Evolutionary conservation across 2,329 filamentous ascomycete species (phyloP), one percentile per base, ranked within the genome.

Genomic region (Talaromyces marneffei): DNA sequence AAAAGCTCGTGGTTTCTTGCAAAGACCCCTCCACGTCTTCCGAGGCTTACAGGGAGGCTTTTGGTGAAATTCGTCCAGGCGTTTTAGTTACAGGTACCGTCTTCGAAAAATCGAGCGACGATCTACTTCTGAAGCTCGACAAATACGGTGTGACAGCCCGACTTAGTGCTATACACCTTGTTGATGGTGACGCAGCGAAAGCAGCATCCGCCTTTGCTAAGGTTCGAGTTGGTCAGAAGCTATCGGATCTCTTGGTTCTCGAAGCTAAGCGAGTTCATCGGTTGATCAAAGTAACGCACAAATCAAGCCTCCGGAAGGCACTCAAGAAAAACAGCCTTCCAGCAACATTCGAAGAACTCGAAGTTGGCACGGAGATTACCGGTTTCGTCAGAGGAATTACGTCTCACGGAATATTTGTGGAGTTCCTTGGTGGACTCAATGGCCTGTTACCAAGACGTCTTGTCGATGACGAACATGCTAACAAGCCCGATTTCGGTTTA

Each of bases 331-430:
- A 85, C n/a, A 85, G 82, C 58, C 81, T 97, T 12, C 80, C 95
- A n/a, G 82, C 82, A 18, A 83, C 77, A 46, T 88, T 94, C 60
- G 86, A 89, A 23, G 85, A 93, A 65, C 82, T 91, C 20, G 83
- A 86, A 65, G 82, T 88, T 65, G 89, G 89, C 31, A 81, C 84
- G 35, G 77, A 85, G 25, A 83, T 91, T 7, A 83, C 86, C 62
- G 93, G 92, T 5, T 96, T 93, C 68, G 86, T 99, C 27, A 87
- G 88, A 63, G 95, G 94, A 69, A 88, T 96, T 57, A 92, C 91
- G 0, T 78, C 85, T 2, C 90, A 88, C 8, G 91, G 90, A 46
- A 82, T 92, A 10, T 97, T 96, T 69, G 84, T 97, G n/a, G 88
- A 95, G 70, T 97, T 97, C 73, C 86, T 87, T 42, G 89, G 87